Conservation (phyloP, 1,284 basidiomycete genomes). For the Bondarzewia mesenterica region DNA sequence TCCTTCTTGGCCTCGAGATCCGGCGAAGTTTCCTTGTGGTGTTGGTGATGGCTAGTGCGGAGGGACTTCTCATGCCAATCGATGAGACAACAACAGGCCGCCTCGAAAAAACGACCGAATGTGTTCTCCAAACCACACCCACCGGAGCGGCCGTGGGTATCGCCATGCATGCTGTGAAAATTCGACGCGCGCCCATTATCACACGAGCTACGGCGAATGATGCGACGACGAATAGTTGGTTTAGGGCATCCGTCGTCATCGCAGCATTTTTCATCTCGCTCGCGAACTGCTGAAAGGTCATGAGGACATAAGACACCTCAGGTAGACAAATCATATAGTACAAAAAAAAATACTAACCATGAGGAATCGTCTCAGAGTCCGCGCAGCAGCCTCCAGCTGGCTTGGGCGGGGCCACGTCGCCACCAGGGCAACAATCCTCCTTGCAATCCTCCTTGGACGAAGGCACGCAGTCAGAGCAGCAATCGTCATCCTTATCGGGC, state of each 20-base stretch:
- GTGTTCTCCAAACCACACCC: slow-evolving; percentile 4
- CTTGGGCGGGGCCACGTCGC: background rate
- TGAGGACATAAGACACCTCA: background rate
- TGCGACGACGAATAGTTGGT: background rate
- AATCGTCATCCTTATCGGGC: background rate
- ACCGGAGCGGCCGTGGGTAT: background rate
- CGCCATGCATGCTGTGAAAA: background rate
- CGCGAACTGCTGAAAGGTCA: background rate
- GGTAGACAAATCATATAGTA: background rate
- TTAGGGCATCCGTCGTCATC: background rate
- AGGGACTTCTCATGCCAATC: slow-evolving; percentile 5
- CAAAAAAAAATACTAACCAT: no score
- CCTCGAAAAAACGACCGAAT: slow-evolving; percentile 11
- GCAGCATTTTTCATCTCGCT: background rate
- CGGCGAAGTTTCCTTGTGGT: background rate
- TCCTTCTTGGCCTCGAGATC: background rate
- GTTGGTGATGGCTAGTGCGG: slow-evolving; percentile 1
- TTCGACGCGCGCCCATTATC: background rate
- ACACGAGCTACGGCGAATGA: background rate
- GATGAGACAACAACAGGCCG: slow-evolving; percentile 10
- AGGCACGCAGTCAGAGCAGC: slow-evolving; percentile 1
- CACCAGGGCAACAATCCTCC: background rate
- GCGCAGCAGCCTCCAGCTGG: background rate
- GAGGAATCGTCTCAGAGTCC: background rate
- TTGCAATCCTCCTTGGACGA: background rate